A percentile compares a stretch with the other conserved stretches of the same genome.
phyloP scores from a whole-genome alignment of 352 stramenopile genomes.

The Elongisporangium prolatum region DNA sequence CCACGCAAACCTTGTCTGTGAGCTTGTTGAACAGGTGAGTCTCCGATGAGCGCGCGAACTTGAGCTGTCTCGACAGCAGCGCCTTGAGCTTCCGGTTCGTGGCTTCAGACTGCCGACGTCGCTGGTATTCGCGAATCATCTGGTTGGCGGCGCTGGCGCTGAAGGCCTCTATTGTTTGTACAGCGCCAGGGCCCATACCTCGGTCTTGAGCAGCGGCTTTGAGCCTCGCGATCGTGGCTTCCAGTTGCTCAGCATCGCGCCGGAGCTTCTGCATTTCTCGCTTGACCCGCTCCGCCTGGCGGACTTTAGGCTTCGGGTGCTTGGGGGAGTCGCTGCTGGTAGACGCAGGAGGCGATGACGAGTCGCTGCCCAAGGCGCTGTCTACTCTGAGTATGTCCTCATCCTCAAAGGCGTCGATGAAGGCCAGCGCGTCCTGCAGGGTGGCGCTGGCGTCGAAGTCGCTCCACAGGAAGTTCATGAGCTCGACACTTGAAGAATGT shows the following conservation, averaged over 20 bases:
- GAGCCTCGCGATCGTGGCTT: background rate
- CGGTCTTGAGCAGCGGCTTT: background rate
- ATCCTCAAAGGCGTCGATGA: slow-evolving; percentile 11
- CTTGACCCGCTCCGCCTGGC: background rate
- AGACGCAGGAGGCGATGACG: background rate
- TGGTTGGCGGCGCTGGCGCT: background rate
- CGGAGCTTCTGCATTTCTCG: background rate
- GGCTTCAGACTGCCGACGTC: background rate
- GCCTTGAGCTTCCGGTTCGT: background rate
- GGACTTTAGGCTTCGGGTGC: background rate
- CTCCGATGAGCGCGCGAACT: background rate
- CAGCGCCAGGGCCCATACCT: background rate
- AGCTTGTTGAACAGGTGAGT: background rate
- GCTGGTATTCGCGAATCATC: background rate
- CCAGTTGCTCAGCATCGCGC: background rate
- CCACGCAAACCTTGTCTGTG: background rate
- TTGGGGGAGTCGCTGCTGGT: background rate
- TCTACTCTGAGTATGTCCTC: background rate
- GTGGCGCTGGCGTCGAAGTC: slow-evolving; percentile 2
- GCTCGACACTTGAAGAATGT: no score
- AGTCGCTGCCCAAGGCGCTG: background rate
- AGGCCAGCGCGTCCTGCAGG: slow-evolving; percentile 11
- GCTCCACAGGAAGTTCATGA: background rate
- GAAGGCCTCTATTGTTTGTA: background rate
- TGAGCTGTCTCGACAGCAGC: background rate